Conservation (phyloP, 1,284 basidiomycete species). For the Entoloma clypeatum region DNA sequence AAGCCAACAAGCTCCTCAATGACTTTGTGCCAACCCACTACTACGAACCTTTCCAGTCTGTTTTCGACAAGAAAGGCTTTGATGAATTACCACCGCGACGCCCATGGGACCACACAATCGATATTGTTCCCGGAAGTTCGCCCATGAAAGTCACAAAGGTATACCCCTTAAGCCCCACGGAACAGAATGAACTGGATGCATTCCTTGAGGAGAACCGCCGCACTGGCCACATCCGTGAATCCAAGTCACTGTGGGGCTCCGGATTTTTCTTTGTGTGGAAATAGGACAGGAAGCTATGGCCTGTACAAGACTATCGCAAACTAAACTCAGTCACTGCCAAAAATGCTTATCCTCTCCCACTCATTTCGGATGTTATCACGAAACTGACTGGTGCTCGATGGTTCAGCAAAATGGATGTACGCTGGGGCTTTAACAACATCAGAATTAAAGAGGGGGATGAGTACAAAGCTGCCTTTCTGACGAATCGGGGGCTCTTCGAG, state of each 20-base stretch:
- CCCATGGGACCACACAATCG: slow-evolving; percentile 11
- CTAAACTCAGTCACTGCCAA: slow-evolving; percentile 36
- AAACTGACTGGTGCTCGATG: slow-evolving; percentile 21
- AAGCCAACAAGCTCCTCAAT: not conserved
- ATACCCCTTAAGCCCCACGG: not conserved
- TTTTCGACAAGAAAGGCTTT: slow-evolving; percentile 7
- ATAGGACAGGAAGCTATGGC: slow-evolving; percentile 33
- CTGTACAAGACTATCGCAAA: slow-evolving; percentile 33
- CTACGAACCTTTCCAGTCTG: not conserved
- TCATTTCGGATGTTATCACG: slow-evolving; percentile 32
- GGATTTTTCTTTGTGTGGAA: slow-evolving; percentile 44
- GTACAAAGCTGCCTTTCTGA: slow-evolving; percentile 32
- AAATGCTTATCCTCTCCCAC: slow-evolving; percentile 33
- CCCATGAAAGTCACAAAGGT: slow-evolving; percentile 6
- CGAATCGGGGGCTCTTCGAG: slow-evolving; percentile 31
- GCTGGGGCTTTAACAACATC: slow-evolving; percentile 26
- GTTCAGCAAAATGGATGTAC: slow-evolving; percentile 36
- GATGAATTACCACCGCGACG: slow-evolving; percentile 2
- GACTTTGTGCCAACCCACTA: slow-evolving; percentile 6
- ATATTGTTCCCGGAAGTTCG: not conserved
- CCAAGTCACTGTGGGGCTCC: slow-evolving; percentile 28
- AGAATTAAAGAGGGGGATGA: slow-evolving; percentile 31
- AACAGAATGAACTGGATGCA: slow-evolving; percentile 15
- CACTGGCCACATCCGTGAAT: slow-evolving; percentile 23
- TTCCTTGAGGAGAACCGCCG: slow-evolving; percentile 32